phyloP scores from a whole-genome alignment of 2,329 filamentous ascomycete genomes.

The Talaromyces marneffei region DNA sequence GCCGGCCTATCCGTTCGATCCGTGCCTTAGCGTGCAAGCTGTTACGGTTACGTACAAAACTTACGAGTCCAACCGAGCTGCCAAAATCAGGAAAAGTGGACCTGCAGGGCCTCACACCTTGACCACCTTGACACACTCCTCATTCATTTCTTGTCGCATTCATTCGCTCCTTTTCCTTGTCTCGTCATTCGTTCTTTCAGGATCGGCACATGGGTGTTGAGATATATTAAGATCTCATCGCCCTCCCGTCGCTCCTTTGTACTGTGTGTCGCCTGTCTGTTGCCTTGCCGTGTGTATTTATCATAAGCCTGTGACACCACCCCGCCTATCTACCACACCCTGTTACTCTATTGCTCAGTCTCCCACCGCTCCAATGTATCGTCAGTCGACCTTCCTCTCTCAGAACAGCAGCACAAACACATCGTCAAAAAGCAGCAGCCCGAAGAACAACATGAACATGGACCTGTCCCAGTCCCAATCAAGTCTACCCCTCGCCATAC shows the following conservation, averaged over 20 bases:
- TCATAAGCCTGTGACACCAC: background rate
- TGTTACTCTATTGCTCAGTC: background rate
- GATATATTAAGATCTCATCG: background rate
- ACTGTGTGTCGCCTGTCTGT: background rate
- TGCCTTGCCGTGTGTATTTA: background rate
- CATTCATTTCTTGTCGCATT: background rate
- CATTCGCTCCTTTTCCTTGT: constrained; percentile 1
- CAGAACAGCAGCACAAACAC: background rate
- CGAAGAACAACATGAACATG: background rate
- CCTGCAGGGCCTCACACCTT: background rate
- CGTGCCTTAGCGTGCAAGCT: background rate
- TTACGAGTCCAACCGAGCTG: background rate
- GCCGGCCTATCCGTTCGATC: background rate
- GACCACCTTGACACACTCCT: too few species aligned
- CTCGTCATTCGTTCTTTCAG: background rate
- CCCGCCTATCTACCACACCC: background rate
- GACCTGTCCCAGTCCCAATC: constrained; percentile 3
- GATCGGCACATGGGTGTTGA: background rate
- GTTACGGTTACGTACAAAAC: background rate
- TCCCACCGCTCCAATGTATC: constrained; percentile 2
- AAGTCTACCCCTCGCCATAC: background rate
- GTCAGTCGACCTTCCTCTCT: background rate
- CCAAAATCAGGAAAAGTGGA: background rate
- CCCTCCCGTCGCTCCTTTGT: background rate
- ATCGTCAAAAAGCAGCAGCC: background rate